phyloP scores from a whole-genome alignment of 768 basidiomycete species.

The Tulasnella sp. region DNA sequence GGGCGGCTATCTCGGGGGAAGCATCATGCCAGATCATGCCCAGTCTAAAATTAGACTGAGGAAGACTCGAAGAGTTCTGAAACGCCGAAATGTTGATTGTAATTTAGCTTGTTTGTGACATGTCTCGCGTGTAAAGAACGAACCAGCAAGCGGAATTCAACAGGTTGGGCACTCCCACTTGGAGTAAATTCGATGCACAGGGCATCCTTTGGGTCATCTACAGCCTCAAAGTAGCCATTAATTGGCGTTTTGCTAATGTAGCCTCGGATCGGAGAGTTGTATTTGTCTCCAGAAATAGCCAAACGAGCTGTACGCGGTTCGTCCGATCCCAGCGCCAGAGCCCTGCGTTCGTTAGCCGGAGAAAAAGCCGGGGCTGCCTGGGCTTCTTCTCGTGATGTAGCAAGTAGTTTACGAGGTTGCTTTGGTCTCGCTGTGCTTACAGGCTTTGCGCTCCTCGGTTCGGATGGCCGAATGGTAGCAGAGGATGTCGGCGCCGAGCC shows the following conservation, averaged over 20 bases:
- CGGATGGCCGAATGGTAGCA: too few relatives aligned
- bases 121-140: too few relatives aligned
- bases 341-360: not conserved
- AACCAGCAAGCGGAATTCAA: not conserved
- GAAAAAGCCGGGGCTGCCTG: not conserved
- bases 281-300: not conserved
- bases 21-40: not conserved
- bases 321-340: not conserved
- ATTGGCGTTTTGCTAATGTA: not conserved
- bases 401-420: not conserved
- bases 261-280: not conserved
- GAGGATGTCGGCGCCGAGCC: not conserved
- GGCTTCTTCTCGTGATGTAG: not conserved
- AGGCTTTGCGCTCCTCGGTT: not conserved
- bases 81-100: too few relatives aligned
- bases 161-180: not conserved
- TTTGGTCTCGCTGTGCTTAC: too few relatives aligned
- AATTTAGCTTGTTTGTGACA: too few relatives aligned
- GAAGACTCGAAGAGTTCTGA: too few relatives aligned
- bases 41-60: not conserved
- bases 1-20: not conserved
- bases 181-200: not conserved
- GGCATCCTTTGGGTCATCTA: not conserved
- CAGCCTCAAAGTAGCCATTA: not conserved
- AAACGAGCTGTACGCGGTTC: not conserved